Percentiles rank a stretch among this genome's conserved stretches.
Evolutionary conservation across 2,329 filamentous ascomycete species (phyloP).

Genomic region (Penicillium sp.): DNA sequence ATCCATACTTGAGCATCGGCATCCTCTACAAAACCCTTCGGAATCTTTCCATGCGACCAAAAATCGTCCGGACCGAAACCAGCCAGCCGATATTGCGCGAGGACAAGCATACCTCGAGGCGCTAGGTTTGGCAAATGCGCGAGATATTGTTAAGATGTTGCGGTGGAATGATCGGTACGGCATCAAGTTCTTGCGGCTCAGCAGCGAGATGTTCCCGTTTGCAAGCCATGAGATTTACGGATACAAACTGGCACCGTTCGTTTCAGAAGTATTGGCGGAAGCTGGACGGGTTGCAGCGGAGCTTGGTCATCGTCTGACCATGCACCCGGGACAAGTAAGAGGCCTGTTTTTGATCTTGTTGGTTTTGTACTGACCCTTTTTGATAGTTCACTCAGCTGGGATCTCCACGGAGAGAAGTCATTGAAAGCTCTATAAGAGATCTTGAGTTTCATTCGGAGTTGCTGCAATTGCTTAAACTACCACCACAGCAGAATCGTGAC

Average conservation of each 20-base stretch:
- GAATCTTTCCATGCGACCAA: slow-evolving; percentile 78
- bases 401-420: slow-evolving; percentile 72
- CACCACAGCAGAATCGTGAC: slow-evolving; percentile 73
- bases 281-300: slow-evolving; percentile 72
- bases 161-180: slow-evolving; percentile 88
- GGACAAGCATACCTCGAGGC: slow-evolving; percentile 72
- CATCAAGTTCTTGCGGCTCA: slow-evolving; percentile 88
- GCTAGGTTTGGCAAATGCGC: slow-evolving; percentile 75
- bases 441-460: slow-evolving; percentile 85
- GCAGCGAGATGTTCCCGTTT: slow-evolving; percentile 96
- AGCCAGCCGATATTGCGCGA: slow-evolving; percentile 62
- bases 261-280: slow-evolving; percentile 69
- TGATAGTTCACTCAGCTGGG: slow-evolving; percentile 79
- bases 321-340: slow-evolving; percentile 73
- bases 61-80: slow-evolving; percentile 73
- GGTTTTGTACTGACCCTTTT: not conserved
- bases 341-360: not conserved
- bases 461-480: slow-evolving; percentile 70
- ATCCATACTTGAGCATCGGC: slow-evolving; percentile 82
- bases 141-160: slow-evolving; percentile 79
- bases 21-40: slow-evolving; percentile 71
- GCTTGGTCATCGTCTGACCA: slow-evolving; percentile 79
- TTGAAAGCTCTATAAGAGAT: slow-evolving; percentile 72
- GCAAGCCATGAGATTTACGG: slow-evolving; percentile 84
- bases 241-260: slow-evolving; percentile 80